Percentiles rank a stretch among this genome's conserved stretches.
phyloP scores from a whole-genome alignment of 116 monocot species.

The Cymodocea nodosa region DNA sequence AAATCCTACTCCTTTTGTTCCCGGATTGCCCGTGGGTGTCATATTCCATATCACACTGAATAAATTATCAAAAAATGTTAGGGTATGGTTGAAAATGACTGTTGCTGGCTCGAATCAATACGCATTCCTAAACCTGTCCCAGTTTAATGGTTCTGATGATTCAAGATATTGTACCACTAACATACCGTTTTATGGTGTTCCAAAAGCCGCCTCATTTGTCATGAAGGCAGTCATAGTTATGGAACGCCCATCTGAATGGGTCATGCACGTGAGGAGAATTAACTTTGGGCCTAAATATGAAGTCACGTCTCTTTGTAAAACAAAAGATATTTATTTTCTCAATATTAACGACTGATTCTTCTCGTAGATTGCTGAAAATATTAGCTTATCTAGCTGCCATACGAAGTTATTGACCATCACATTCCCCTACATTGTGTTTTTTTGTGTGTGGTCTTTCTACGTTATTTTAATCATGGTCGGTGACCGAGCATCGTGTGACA shows the following conservation, averaged over 20 bases:
- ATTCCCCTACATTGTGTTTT: too few species aligned
- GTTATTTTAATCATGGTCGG: too few species aligned
- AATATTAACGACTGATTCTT: conserved; percentile 10
- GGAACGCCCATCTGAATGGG: conserved; percentile 30
- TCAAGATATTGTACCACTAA: conserved; percentile 22
- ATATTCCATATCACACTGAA: conserved; percentile 34
- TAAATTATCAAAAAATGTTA: conserved; percentile 27
- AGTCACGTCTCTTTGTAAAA: conserved; percentile 21
- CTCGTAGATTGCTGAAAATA: background rate
- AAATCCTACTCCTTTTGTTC: conserved; percentile 37
- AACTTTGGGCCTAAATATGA: conserved; percentile 31
- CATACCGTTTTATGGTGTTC: conserved; percentile 47
- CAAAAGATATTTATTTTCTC: conserved; percentile 41
- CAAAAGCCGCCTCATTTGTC: conserved; percentile 36
- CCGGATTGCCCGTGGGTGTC: conserved; percentile 74
- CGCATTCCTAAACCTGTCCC: conserved; percentile 33
- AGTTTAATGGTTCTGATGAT: conserved; percentile 30
- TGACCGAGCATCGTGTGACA: too few species aligned
- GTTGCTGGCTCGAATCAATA: conserved; percentile 30
- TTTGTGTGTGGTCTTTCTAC: too few species aligned
- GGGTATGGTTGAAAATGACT: conserved; percentile 53
- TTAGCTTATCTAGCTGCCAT: background rate
- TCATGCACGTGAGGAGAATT: conserved; percentile 10
- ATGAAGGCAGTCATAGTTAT: conserved; percentile 41
- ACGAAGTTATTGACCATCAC: background rate